phyloP scores from a whole-genome alignment of 176 grass and related monocot genomes.

The Puccinellia tenuiflora region DNA sequence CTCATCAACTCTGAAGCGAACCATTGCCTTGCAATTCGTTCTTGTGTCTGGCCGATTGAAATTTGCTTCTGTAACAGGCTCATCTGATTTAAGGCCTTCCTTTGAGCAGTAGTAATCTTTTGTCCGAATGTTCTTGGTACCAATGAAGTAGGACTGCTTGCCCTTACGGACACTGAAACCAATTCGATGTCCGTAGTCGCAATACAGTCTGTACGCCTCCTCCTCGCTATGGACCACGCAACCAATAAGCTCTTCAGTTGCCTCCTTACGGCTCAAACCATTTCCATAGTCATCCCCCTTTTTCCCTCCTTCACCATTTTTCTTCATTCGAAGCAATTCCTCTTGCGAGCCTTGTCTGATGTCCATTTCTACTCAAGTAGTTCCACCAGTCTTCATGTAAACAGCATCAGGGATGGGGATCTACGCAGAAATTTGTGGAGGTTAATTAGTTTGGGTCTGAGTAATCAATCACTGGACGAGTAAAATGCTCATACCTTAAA shows the following conservation, averaged over 20 bases:
- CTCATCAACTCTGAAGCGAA: conserved; percentile 77
- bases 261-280: conserved; percentile 51
- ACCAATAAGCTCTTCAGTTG: conserved; percentile 60
- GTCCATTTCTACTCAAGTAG: conserved; percentile 38
- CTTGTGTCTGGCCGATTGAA: conserved; percentile 75
- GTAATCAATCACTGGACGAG: background rate
- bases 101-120: conserved; percentile 96
- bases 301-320: conserved; percentile 43
- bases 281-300: conserved; percentile 36
- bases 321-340: conserved; percentile 49
- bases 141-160: conserved; percentile 83
- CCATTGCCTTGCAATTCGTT: conserved; percentile 91
- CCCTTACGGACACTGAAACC: conserved; percentile 89
- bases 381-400: conserved; percentile 22
- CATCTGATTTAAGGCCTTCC: conserved; percentile 85
- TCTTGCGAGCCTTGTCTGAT: conserved; percentile 33
- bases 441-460: background rate
- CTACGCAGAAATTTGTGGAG: background rate
- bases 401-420: background rate
- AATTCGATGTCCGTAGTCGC: conserved; percentile 79
- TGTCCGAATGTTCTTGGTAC: conserved; percentile 72
- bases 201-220: conserved; percentile 72
- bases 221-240: conserved; percentile 74
- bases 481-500: conserved; percentile 1
- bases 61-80: conserved; percentile 70